Conservation (phyloP, 306 rosid genomes). For the Ammopiptanthus mongolicus region DNA sequence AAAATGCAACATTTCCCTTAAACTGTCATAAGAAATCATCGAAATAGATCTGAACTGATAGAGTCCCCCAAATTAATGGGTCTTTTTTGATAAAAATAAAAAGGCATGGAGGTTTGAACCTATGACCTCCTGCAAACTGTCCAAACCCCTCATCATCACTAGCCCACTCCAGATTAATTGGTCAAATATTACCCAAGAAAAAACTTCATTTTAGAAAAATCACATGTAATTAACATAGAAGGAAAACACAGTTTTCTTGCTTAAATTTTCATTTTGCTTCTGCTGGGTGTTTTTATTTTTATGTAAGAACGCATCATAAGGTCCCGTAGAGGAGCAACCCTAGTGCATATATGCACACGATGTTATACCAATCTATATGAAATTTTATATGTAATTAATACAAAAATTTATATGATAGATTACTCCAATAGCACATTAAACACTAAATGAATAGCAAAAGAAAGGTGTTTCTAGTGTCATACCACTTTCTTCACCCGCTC, state of each 20-base stretch:
- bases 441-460: not conserved
- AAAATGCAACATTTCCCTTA: not conserved
- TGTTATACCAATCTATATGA: not conserved
- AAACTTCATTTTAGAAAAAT: not conserved
- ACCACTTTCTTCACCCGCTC: conserved; percentile 99
- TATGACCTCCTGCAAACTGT: not conserved
- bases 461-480: conserved; percentile 22
- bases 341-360: not conserved
- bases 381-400: not conserved
- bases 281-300: not conserved
- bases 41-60: not conserved
- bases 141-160: not conserved
- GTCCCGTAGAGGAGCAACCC: not conserved
- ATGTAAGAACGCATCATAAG: not conserved
- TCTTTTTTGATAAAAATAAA: not conserved
- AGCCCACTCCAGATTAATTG: not conserved
- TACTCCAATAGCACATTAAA: not conserved
- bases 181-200: not conserved
- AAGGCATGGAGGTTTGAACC: not conserved
- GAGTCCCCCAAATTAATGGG: not conserved
- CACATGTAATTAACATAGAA: not conserved
- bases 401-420: not conserved
- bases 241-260: not conserved
- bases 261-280: conserved; percentile 8
- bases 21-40: not conserved